These are phyloP conservation scores for Penicillium steckii DNA, from an alignment of 495 filamentous ascomycete species.

Conservation along the genomic window DNA sequence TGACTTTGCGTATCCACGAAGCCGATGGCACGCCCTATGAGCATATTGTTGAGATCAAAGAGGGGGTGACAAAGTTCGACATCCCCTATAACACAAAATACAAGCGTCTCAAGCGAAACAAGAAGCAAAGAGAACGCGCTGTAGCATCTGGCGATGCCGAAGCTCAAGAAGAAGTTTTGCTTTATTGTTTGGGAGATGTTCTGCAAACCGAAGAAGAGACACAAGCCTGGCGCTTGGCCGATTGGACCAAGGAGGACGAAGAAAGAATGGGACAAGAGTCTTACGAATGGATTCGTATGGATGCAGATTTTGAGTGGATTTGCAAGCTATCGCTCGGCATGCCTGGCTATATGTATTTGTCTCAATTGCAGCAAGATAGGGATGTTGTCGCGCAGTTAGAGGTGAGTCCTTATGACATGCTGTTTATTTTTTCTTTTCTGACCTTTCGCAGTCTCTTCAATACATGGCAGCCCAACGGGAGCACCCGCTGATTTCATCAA, in stretches of 20 bases:
- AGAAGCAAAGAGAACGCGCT: constrained; percentile 78
- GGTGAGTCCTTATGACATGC: constrained; percentile 29
- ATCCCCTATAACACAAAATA: constrained; percentile 99
- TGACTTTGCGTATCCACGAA: constrained; percentile 98
- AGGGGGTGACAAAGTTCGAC: constrained; percentile 75
- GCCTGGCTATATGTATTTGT: constrained; percentile 95
- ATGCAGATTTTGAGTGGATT: constrained; percentile 98
- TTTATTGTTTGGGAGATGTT: constrained; percentile 93
- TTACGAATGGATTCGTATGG: constrained; percentile 98
- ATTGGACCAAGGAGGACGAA: constrained; percentile 87
- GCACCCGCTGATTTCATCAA: constrained; percentile 77
- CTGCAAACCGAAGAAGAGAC: constrained; percentile 79
- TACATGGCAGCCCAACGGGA: constrained; percentile 57
- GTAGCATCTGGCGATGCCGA: constrained; percentile 68
- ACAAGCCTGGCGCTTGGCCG: constrained; percentile 75
- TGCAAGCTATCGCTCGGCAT: constrained; percentile 75
- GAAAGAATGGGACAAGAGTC: constrained; percentile 89
- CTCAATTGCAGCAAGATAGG: constrained; percentile 94
- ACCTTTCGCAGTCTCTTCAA: constrained; percentile 51
- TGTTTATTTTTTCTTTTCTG: neutral
- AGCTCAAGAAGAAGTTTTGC: constrained; percentile 74
- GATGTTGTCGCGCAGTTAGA: constrained; percentile 96
- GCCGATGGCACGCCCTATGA: constrained; percentile 98
- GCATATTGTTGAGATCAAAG: constrained; percentile 93
- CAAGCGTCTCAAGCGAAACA: constrained; percentile 91